A percentile compares a stretch with the other conserved stretches of the same genome.
Conservation (phyloP, 352 stramenopile species). For the Phytophthora parvispora region DNA sequence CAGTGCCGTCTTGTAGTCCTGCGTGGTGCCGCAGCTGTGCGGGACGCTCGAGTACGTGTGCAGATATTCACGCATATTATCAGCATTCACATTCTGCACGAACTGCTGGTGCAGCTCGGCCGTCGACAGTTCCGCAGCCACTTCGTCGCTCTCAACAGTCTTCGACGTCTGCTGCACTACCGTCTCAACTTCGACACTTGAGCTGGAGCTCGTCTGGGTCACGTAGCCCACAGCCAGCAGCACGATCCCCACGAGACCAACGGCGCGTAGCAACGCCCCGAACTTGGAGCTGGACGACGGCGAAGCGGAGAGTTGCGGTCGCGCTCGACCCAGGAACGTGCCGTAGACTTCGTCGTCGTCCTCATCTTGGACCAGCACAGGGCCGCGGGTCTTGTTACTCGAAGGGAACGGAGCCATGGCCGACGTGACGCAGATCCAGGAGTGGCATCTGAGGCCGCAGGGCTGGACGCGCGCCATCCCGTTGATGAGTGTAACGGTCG, state of each 20-base stretch:
- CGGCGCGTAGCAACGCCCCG: constrained; percentile 1
- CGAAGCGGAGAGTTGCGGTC: not conserved
- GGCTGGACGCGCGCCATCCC: not conserved
- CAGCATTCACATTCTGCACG: constrained; percentile 18
- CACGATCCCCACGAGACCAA: constrained; percentile 5
- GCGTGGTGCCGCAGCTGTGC: constrained; percentile 40
- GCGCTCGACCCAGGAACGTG: constrained; percentile 1
- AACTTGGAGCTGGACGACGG: not conserved
- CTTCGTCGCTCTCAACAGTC: not conserved
- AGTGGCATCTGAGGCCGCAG: not conserved
- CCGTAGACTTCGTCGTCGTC: constrained; percentile 15
- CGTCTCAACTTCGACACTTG: not conserved
- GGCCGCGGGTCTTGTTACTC: not conserved
- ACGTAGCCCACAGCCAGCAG: constrained; percentile 1
- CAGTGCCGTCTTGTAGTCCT: constrained; percentile 35
- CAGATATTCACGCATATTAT: constrained; percentile 37
- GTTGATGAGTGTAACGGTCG: constrained; percentile 5
- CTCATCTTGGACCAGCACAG: not conserved
- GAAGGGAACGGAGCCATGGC: constrained; percentile 1
- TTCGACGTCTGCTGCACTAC: not conserved
- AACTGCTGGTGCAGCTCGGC: constrained; percentile 9
- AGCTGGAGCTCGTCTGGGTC: not conserved
- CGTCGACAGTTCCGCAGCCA: not conserved
- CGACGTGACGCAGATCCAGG: not conserved
- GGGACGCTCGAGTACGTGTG: constrained; percentile 42